Conservation (phyloP, 2,329 filamentous ascomycete genomes). For the Colletotrichum sp. region DNA sequence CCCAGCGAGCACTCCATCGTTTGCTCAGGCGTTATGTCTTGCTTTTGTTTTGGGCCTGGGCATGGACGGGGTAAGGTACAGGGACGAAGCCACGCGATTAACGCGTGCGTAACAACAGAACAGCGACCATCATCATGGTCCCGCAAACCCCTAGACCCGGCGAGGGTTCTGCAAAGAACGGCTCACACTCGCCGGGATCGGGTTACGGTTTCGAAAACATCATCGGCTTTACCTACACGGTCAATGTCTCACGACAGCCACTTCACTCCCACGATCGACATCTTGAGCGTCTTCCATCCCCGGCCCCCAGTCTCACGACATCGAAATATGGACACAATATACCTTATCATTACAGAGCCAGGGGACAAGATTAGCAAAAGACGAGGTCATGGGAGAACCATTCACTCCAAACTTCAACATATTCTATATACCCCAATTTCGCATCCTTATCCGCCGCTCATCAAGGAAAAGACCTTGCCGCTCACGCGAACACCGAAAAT, state of each 20-base stretch:
- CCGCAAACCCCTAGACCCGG: slow-evolving; percentile 11
- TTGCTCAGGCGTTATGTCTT: slow-evolving; percentile 1
- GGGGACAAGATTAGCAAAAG: neutral
- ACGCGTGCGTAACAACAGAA: slow-evolving; percentile 3
- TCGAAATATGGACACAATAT: neutral
- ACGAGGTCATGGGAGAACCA: neutral
- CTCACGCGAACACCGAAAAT: slow-evolving; percentile 33
- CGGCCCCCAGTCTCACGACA: slow-evolving; percentile 6
- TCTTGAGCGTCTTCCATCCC: neutral
- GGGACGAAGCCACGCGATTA: neutral
- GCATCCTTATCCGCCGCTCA: slow-evolving; percentile 14
- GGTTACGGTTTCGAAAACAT: slow-evolving; percentile 4
- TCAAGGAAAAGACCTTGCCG: slow-evolving; percentile 29
- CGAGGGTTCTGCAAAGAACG: slow-evolving; percentile 21
- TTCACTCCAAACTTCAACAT: neutral
- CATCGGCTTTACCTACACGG: slow-evolving; percentile 11
- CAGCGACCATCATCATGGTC: slow-evolving; percentile 3
- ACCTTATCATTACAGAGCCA: slow-evolving; percentile 7
- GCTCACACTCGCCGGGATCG: neutral
- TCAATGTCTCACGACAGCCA: slow-evolving; percentile 19
- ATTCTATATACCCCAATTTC: slow-evolving; percentile 20
- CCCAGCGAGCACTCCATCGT: neutral
- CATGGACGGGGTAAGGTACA: neutral
- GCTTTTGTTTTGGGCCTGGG: neutral
- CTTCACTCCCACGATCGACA: neutral